These are phyloP conservation scores for Coemansia sp. DNA, from an alignment of 192 early-diverging fungal genomes.

Conservation along the genomic window DNA sequence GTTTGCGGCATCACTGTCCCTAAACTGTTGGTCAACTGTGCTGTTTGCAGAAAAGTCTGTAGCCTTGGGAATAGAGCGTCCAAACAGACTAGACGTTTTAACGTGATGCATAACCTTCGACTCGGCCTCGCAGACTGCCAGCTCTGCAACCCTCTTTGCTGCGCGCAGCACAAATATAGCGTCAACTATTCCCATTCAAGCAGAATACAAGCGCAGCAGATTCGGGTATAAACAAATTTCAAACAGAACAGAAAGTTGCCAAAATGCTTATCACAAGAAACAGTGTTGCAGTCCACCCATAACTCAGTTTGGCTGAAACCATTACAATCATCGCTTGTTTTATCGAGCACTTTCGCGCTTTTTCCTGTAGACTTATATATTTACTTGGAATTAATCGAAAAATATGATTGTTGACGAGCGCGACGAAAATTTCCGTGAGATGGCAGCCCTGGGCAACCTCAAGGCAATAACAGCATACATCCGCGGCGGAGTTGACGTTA, in stretches of 20 bases:
- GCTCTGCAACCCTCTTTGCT: constrained; percentile 25
- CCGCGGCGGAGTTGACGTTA: constrained; percentile 64
- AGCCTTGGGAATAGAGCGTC: background rate
- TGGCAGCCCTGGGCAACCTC: constrained; percentile 71
- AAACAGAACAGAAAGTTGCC: constrained; percentile 6
- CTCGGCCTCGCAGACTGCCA: constrained; percentile 32
- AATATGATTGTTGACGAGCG: constrained; percentile 31
- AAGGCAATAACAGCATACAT: constrained; percentile 66
- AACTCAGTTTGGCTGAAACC: background rate
- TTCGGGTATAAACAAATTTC: background rate
- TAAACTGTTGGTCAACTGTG: background rate
- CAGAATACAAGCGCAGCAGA: background rate
- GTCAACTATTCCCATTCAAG: constrained; percentile 38
- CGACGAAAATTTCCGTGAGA: constrained; percentile 49
- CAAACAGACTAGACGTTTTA: constrained; percentile 36
- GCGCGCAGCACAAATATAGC: constrained; percentile 40
- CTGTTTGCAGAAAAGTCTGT: background rate
- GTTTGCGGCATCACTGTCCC: background rate
- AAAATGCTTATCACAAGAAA: constrained; percentile 2
- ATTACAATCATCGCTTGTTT: too few species aligned
- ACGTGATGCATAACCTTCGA: constrained; percentile 13
- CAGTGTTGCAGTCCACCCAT: background rate
- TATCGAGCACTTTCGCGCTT: too few species aligned
- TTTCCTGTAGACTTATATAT: too few species aligned
- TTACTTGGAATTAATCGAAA: background rate